Conservation (phyloP, 2,329 filamentous ascomycete species). For the Fusarium sp. region DNA sequence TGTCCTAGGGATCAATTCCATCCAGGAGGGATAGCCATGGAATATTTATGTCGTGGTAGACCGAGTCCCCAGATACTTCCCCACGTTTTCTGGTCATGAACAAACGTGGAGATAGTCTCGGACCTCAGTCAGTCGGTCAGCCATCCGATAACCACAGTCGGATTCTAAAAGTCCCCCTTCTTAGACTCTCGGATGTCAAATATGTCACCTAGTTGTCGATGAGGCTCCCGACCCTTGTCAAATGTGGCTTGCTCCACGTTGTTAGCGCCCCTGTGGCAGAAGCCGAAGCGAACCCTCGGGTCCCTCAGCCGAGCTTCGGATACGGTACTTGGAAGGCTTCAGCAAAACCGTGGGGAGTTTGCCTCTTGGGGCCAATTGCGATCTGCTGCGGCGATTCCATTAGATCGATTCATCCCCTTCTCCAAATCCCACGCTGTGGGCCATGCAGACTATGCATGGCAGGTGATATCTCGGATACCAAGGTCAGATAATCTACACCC, state of each 20-base stretch:
- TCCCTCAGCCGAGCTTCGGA: conserved; percentile 1
- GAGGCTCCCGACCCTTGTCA: conserved; percentile 8
- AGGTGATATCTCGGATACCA: neutral
- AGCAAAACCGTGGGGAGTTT: neutral
- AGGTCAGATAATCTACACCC: neutral
- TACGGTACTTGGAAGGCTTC: neutral
- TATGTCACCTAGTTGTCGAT: conserved; percentile 5
- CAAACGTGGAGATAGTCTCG: neutral
- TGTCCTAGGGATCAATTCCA: neutral
- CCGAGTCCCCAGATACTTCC: neutral
- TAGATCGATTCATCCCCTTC: neutral
- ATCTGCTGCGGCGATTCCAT: neutral
- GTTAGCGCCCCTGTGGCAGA: conserved; percentile 2
- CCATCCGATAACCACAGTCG: neutral
- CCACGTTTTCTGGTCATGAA: neutral
- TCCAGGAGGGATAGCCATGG: neutral
- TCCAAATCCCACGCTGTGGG: neutral
- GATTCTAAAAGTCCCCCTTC: neutral
- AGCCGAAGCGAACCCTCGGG: conserved; percentile 4
- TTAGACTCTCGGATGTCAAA: neutral
- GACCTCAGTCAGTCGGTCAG: neutral
- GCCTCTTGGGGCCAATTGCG: neutral
- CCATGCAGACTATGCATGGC: neutral
- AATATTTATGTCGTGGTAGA: conserved; percentile 5
- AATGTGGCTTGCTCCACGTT: neutral